Evolutionary conservation across 495 filamentous ascomycete genomes (phyloP), one percentile per base, ranked within the genome.

Genomic region (Podospora didyma): DNA sequence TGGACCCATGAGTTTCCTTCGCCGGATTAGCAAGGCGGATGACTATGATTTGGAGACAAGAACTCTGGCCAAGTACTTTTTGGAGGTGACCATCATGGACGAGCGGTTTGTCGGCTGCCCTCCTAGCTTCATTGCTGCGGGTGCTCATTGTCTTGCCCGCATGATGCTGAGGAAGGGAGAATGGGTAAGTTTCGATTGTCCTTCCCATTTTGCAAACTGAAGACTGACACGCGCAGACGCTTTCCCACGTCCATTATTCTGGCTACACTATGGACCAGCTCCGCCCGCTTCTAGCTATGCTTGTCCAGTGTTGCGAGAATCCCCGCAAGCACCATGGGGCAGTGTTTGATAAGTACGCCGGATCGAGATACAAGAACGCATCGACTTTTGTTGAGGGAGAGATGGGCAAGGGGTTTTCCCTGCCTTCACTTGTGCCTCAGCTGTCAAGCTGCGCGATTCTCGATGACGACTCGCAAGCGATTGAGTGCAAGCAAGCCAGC

Each of bases 61-160:
- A 20, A 97, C 95, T 5, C 80, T 98, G 26, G 92, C 94, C 60
- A 98, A 98, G 77, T 98, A 98, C 74, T 97, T 98, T 74, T 78
- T 97, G 48, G 94, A 98, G 69, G 79, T 97, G 42, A 94, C 90
- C 41, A 87, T 97, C 70, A 96, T 98, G 91, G 94, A 97, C 71
- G 94, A 97, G 77, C 87, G 93, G 23, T 97, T 97, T 65, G 92
- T 98, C 42, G 89, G 86, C 46, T 89, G 85, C 67, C 88, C 89
- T 42, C 88, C 94, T 6, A 97, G 92, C 79, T 97, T 88, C 71
- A 72, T 89, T 23, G 88, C 95, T 45, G 94, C 95, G 39, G 95
- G 90, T 12, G 91, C 94, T 41, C 95, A 97, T 70, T 96, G 90
- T 69, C 79, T 97, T 19, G 87, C 94, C n/a, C 86, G 94, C 47